Conservation (phyloP, 2,329 filamentous ascomycete genomes). For the Xylaria sp. region DNA sequence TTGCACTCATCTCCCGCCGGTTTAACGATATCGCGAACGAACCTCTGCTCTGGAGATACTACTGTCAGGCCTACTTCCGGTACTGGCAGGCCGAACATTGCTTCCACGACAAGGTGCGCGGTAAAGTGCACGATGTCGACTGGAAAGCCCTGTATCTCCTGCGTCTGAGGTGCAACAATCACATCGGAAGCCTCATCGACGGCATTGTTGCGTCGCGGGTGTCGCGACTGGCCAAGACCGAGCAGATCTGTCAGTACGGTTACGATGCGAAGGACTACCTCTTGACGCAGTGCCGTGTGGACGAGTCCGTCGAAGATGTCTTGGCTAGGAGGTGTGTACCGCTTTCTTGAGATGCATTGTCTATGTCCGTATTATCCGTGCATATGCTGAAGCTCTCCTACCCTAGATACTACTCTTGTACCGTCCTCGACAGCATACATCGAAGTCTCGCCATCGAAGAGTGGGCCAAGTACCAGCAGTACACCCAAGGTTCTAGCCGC, state of each 20-base stretch:
- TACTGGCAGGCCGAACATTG: constrained; percentile 75
- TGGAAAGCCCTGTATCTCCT: constrained; percentile 76
- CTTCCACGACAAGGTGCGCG: constrained; percentile 61
- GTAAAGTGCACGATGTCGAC: constrained; percentile 61
- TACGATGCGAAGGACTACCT: constrained; percentile 91
- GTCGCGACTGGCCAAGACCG: constrained; percentile 71
- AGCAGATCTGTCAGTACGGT: constrained; percentile 72
- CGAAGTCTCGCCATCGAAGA: constrained; percentile 77
- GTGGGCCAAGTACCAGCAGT: constrained; percentile 66
- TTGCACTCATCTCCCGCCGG: constrained; percentile 64
- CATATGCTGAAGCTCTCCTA: constrained; percentile 14
- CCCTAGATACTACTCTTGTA: constrained; percentile 71
- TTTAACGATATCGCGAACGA: constrained; percentile 71
- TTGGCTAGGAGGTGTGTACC: constrained; percentile 62
- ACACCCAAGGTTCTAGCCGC: constrained; percentile 37
- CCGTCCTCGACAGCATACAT: constrained; percentile 79
- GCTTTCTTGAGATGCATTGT: background rate
- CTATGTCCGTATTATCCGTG: background rate
- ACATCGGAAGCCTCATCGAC: constrained; percentile 63
- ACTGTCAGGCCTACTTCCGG: constrained; percentile 71
- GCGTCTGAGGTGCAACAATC: constrained; percentile 58
- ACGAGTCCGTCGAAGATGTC: constrained; percentile 70
- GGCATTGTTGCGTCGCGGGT: constrained; percentile 73
- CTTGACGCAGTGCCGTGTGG: constrained; percentile 65
- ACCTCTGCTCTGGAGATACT: constrained; percentile 77